phyloP scores from a whole-genome alignment of 2,329 filamentous ascomycete genomes.

The Didymella exigua region DNA sequence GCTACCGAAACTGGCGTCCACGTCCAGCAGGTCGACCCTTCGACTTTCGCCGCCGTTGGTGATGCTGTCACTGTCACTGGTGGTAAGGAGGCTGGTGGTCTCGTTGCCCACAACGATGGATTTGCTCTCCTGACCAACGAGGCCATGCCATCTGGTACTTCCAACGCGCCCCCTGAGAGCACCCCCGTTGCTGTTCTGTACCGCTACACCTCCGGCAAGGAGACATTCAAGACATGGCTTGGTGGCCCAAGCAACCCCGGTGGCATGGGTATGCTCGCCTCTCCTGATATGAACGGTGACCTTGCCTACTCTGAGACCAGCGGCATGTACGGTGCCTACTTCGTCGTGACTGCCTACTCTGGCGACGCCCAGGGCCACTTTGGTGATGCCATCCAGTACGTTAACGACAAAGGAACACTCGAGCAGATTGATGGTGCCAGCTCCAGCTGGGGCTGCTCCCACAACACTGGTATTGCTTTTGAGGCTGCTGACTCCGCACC shows the following conservation, averaged over 20 bases:
- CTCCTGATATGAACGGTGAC: constrained; percentile 67
- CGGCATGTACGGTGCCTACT: constrained; percentile 65
- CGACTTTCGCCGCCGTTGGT: constrained; percentile 61
- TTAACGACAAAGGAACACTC: constrained; percentile 56
- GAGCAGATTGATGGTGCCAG: constrained; percentile 59
- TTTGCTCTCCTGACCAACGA: constrained; percentile 68
- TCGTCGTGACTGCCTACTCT: constrained; percentile 65
- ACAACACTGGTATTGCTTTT: constrained; percentile 69
- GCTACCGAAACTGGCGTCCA: constrained; percentile 61
- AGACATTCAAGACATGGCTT: constrained; percentile 65
- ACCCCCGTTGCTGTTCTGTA: constrained; percentile 65
- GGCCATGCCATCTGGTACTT: constrained; percentile 57
- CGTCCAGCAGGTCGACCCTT: constrained; percentile 61
- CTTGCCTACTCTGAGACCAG: constrained; percentile 64
- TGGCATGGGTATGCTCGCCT: constrained; percentile 53
- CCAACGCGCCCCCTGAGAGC: constrained; percentile 55
- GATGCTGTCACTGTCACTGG: constrained; percentile 58
- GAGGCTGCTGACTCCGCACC: constrained; percentile 64
- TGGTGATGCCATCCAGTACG: constrained; percentile 62
- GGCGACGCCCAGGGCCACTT: constrained; percentile 62
- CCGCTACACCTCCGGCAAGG: constrained; percentile 60
- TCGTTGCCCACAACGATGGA: constrained; percentile 67
- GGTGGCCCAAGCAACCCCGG: constrained; percentile 62
- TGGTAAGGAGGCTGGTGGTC: constrained; percentile 63
- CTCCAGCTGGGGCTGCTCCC: constrained; percentile 65